phyloP scores from a whole-genome alignment of 805 yeast genomes.

The Suhomyces tanzawaensis region DNA sequence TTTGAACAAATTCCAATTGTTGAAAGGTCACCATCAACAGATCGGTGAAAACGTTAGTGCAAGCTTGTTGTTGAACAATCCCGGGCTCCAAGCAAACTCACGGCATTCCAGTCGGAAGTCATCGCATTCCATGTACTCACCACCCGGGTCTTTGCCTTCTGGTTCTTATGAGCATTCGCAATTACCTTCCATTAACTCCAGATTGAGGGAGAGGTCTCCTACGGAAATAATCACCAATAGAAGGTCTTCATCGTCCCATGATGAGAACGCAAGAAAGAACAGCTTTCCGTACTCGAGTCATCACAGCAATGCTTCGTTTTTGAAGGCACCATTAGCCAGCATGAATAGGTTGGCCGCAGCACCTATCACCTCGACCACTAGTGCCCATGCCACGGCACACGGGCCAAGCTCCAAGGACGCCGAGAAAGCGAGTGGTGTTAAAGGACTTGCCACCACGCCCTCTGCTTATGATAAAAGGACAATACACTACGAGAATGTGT shows the following conservation, averaged over 20 bases:
- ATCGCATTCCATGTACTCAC: constrained; percentile 30
- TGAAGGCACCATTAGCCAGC: constrained; percentile 14
- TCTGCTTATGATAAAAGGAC: constrained; percentile 24
- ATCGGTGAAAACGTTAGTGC: constrained; percentile 55
- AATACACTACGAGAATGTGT: constrained; percentile 38
- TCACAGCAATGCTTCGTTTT: constrained; percentile 15
- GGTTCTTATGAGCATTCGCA: constrained; percentile 27
- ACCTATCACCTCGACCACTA: constrained; percentile 24
- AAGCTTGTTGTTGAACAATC: constrained; percentile 39
- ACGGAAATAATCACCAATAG: constrained; percentile 4
- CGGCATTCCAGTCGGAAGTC: constrained; percentile 28
- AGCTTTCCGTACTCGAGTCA: constrained; percentile 5
- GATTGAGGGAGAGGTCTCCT: constrained; percentile 22
- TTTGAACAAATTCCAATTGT: constrained; percentile 48
- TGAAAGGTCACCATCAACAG: constrained; percentile 53
- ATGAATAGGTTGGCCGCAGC: constrained; percentile 17
- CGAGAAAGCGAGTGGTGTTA: constrained; percentile 14
- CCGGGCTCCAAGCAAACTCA: constrained; percentile 10
- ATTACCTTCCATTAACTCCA: constrained; percentile 33
- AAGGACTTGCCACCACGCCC: constrained; percentile 38
- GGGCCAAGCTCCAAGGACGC: constrained; percentile 1
- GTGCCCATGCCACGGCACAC: constrained; percentile 21
- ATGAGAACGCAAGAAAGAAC: constrained; percentile 5
- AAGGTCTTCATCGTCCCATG: constrained; percentile 3
- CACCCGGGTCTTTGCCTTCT: constrained; percentile 22